These are phyloP conservation scores for Butyriboletus loyo DNA, from an alignment of 768 basidiomycete species.

Conservation along the genomic window DNA sequence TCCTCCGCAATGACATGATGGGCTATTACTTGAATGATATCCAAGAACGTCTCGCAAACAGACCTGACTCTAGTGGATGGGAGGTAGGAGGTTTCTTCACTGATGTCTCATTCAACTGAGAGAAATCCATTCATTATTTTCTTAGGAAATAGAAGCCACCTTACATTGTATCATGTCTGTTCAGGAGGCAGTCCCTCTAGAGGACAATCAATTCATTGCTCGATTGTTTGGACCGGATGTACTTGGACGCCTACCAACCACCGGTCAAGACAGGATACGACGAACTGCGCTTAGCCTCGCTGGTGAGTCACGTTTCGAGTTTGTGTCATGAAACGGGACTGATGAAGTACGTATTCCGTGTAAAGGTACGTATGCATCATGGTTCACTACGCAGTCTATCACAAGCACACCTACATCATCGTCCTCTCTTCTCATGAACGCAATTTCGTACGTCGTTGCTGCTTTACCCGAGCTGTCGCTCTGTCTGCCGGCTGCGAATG, in stretches of 20 bases:
- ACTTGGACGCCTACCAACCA: slow-evolving; percentile 63
- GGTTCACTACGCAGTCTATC: slow-evolving; percentile 61
- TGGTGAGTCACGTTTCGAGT: slow-evolving; percentile 46
- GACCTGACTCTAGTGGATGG: slow-evolving; percentile 56
- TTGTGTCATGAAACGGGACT: neutral
- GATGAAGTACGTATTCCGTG: neutral
- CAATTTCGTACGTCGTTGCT: slow-evolving; percentile 65
- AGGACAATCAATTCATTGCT: slow-evolving; percentile 51
- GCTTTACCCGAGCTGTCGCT: slow-evolving; percentile 64
- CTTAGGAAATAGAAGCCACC: slow-evolving; percentile 80
- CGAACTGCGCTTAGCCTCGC: slow-evolving; percentile 72
- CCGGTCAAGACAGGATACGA: slow-evolving; percentile 63
- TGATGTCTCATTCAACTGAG: neutral
- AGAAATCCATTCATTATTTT: slow-evolving; percentile 1
- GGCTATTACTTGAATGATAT: slow-evolving; percentile 64
- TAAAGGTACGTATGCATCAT: slow-evolving; percentile 71
- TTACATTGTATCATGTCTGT: slow-evolving; percentile 83
- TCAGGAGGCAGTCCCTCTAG: slow-evolving; percentile 78
- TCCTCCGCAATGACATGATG: slow-evolving; percentile 82
- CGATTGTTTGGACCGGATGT: slow-evolving; percentile 72
- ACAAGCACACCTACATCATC: slow-evolving; percentile 26
- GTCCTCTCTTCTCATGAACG: slow-evolving; percentile 56
- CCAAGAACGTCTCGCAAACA: slow-evolving; percentile 46
- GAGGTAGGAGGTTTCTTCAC: slow-evolving; percentile 49
- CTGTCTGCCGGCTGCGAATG: slow-evolving; percentile 73